Percentiles rank a stretch among this genome's conserved stretches.
Conservation (phyloP, 495 filamentous ascomycete species). For the Filosporella fistucella region DNA sequence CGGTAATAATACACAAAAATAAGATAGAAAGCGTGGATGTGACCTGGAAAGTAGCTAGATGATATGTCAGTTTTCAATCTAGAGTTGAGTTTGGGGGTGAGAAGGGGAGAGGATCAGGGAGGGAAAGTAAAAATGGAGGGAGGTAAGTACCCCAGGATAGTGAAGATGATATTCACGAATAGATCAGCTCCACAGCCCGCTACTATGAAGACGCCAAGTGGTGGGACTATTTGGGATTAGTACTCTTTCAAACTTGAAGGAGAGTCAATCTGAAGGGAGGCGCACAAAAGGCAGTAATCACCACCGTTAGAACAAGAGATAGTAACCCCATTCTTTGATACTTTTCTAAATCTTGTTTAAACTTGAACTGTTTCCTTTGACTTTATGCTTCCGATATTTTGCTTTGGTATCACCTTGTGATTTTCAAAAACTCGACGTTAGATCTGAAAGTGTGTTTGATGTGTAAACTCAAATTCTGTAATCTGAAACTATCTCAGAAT, state of each 20-base stretch:
- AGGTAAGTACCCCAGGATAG: constrained; percentile 66
- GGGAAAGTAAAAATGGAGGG: background rate
- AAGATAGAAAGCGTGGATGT: constrained; percentile 89
- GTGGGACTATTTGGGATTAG: constrained; percentile 44
- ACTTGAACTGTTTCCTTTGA: background rate
- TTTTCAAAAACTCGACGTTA: too few species aligned
- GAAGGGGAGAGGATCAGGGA: background rate
- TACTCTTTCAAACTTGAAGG: background rate
- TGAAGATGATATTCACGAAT: constrained; percentile 88
- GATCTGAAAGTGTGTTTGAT: too few species aligned
- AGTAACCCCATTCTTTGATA: background rate
- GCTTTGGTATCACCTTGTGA: too few species aligned
- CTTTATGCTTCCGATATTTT: too few species aligned
- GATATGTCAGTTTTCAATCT: background rate
- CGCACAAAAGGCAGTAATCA: constrained; percentile 4
- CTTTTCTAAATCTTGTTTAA: too few species aligned
- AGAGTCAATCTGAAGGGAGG: background rate
- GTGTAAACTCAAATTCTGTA: too few species aligned
- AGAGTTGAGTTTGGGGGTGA: background rate
- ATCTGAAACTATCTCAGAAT: too few species aligned
- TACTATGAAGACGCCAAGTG: constrained; percentile 84
- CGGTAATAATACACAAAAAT: constrained; percentile 84
- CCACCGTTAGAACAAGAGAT: background rate
- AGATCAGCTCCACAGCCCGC: constrained; percentile 83
- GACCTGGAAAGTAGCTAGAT: constrained; percentile 66